Evolutionary conservation across 306 rosid genomes (phyloP), one percentile per base, ranked within the genome.

Genomic region (Betula pendula): DNA sequence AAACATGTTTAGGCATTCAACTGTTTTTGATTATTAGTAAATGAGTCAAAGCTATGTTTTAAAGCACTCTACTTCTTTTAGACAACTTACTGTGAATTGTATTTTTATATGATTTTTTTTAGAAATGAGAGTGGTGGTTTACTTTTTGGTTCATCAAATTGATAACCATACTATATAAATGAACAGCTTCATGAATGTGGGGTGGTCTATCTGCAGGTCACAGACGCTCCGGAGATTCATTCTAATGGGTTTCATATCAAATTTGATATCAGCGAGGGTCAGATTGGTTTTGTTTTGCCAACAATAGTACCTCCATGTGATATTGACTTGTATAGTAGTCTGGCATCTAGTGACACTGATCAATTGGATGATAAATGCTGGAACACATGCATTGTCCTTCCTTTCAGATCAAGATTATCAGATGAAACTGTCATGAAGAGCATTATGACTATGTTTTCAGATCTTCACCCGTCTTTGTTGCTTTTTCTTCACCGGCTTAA

Each of bases 181-280:
- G 35, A 31, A 66, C 38, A 44, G 73, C 63, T 68, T 82, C 31
- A 68, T 47, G 53, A 71, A 82, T 82, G 38, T 75, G 42, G 2
- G 42, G 38, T 79, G 81, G 69, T 73, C 75, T 40, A 72, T 85
- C 75, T 88, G 80, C 90, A 94, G 98, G 87, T 94, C 76, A 92
- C 98, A 40, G 96, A 94, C 88, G 90, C 93, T 84, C 98, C 98
- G 24, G 96, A 94, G 87, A 94, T 94, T 81, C 98, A 94, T 84
- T 94, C 98, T 73, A 92, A 94, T 80, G 97, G 98, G 35, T 94
- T 94, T 80, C 98, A 94, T 84, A 85, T 92, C 77, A 94, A 94
- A 87, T 94, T 94, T 87, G 98, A 92, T 82, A 90, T 89, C 62
- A 87, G 93, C 75, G 96, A 94, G 84, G 98, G 95, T 51, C 97